Conservation (phyloP, 257 asterid species). For the Gardenia jasminoides region DNA sequence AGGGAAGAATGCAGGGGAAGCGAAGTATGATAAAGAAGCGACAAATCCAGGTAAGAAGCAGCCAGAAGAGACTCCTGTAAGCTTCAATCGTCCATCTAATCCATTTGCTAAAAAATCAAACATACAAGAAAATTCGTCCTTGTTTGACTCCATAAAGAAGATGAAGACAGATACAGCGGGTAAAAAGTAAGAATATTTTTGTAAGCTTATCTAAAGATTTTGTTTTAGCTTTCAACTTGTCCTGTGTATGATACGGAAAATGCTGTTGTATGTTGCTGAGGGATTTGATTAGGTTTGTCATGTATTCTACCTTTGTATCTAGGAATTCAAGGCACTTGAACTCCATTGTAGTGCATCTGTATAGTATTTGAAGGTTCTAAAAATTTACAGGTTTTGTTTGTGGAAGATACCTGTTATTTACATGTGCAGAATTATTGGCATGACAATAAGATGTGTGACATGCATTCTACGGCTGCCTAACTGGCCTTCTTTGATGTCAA, state of each 20-base stretch:
- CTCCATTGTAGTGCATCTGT: background rate
- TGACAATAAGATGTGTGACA: background rate
- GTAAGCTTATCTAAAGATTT: background rate
- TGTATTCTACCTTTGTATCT: background rate
- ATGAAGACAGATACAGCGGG: constrained; percentile 39
- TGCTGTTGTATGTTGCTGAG: background rate
- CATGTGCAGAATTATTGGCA: background rate
- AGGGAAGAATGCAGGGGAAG: constrained; percentile 32
- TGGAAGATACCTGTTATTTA: background rate
- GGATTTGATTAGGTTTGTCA: background rate
- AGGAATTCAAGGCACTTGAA: background rate
- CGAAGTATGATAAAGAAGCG: constrained; percentile 20
- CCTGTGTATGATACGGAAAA: background rate
- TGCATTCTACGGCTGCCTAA: background rate
- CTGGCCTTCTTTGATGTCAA: too few relatives aligned
- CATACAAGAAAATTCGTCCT: constrained; percentile 49
- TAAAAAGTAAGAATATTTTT: constrained; percentile 20
- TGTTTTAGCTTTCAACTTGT: background rate
- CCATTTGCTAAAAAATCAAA: constrained; percentile 76
- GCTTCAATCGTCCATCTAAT: constrained; percentile 57
- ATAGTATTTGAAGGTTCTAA: background rate
- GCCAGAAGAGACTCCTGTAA: constrained; percentile 12
- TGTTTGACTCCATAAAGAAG: constrained; percentile 75
- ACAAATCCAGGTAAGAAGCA: constrained; percentile 4
- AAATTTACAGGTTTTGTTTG: background rate